Evolutionary conservation across 371 early-diverging fungal species (phyloP), one percentile per base, ranked within the genome.

Genomic region (Syncephalastrum racemosum): DNA sequence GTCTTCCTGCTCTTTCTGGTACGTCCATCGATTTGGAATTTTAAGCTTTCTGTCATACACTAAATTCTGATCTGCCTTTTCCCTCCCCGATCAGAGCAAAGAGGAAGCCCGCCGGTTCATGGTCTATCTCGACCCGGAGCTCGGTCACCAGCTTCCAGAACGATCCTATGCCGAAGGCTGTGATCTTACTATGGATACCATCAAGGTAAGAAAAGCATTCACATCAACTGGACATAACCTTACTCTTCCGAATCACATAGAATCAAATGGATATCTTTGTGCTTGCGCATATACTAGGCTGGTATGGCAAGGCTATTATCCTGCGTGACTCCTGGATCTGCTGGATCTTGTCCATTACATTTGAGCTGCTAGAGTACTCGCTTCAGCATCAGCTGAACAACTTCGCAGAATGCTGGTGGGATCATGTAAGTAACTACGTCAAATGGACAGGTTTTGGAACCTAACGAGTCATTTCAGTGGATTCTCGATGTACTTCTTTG

Each of bases 351-450:
- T 93, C 94, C 0, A 69, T 98, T 47, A 81, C 93, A 62, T 98
- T 98, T 70, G 98, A 98, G 71, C 72, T 97, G 36, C 83, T 92
- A 77, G 98, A 98, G 68, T 98, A 98, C 73, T 90, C 95, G 49
- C 79, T 98, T 47, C 83, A 90, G 62, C 96, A 97, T 72, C 97
- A 97, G 68, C 80, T 97, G 66, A 91, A 94, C 55, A 98, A 98
- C 73, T 98, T 98, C 80, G 92, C 93, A 39, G 98, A 98, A 79
- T 98, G 98, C 73, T 98, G 97, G 97, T 98, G 97, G 97, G 97
- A 98, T 80, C 97, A 98, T 72, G 93, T 90, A 84, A 64, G 89
- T 64, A 39, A 23, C 41, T 15, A 19, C 23, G 12, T 39, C 46
- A 12, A 7, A 51, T 27, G 10, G 46, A 24, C 18, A 43, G 22